phyloP scores from a whole-genome alignment of 2,329 filamentous ascomycete species.

The Karstenula rhodostoma region DNA sequence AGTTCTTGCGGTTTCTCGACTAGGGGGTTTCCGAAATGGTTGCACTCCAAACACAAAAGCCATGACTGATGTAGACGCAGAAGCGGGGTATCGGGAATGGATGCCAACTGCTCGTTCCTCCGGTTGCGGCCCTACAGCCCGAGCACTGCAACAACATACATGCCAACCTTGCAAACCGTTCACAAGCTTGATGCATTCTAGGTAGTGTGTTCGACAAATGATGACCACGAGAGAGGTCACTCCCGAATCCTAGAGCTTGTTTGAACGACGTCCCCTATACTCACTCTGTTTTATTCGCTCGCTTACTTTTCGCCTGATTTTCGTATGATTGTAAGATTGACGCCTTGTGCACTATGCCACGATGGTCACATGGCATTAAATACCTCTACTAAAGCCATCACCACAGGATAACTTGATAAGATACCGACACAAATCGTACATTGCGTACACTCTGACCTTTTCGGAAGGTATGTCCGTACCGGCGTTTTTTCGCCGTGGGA shows the following conservation, averaged over 20 bases:
- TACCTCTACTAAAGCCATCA: not conserved
- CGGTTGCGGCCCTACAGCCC: not conserved
- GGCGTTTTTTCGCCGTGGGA: not conserved
- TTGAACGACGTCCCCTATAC: not conserved
- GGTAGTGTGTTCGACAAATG: not conserved
- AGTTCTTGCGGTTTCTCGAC: not conserved
- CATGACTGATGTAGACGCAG: not conserved
- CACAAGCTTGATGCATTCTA: not conserved
- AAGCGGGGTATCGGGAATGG: not conserved
- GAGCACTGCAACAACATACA: not conserved
- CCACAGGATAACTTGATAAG: not conserved
- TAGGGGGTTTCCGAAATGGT: not conserved
- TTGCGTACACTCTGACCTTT: not conserved
- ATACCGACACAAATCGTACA: not conserved
- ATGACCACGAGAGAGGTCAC: not conserved
- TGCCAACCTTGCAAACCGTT: not conserved
- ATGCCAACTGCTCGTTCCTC: too few relatives aligned
- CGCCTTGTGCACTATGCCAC: not conserved
- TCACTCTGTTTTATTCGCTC: constrained; percentile 8
- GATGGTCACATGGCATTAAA: not conserved
- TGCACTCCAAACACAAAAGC: not conserved
- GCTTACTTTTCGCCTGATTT: constrained; percentile 9
- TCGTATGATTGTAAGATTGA: not conserved
- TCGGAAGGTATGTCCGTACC: not conserved
- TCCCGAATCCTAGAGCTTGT: constrained; percentile 12